phyloP scores from a whole-genome alignment of 2,329 filamentous ascomycete species.

The Beauveria pseudobassiana region DNA sequence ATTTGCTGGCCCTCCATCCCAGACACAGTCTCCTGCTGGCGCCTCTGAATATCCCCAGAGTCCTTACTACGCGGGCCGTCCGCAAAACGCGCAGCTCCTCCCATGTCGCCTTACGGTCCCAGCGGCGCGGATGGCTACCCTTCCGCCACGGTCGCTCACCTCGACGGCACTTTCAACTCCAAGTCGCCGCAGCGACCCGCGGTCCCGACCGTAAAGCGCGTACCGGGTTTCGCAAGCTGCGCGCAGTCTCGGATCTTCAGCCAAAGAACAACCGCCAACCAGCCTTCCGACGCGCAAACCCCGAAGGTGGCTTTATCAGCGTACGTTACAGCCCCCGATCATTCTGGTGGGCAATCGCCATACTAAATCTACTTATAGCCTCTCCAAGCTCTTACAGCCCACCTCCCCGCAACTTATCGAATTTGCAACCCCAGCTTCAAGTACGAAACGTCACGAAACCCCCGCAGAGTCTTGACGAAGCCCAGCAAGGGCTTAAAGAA shows the following conservation, averaged over 20 bases:
- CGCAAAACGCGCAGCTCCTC: conserved; percentile 57
- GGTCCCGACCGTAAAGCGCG: conserved; percentile 49
- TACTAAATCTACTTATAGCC: conserved; percentile 49
- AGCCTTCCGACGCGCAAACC: conserved; percentile 84
- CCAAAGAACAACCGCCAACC: conserved; percentile 83
- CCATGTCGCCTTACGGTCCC: conserved; percentile 58
- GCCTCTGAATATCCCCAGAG: conserved; percentile 53
- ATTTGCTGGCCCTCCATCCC: conserved; percentile 43
- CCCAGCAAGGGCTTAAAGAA: conserved; percentile 98
- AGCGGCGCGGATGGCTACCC: conserved; percentile 65
- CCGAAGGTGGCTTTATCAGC: conserved; percentile 96
- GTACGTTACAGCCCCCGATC: conserved; percentile 42
- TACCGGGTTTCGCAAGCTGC: conserved; percentile 79
- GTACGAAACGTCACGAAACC: conserved; percentile 96
- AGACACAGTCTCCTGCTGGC: conserved; percentile 72
- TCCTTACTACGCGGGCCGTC: conserved; percentile 49
- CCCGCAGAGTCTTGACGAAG: conserved; percentile 90
- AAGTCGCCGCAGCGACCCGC: conserved; percentile 51
- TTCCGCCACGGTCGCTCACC: conserved; percentile 60
- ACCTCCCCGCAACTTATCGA: conserved; percentile 89
- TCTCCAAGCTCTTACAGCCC: conserved; percentile 87
- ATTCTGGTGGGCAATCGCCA: neutral
- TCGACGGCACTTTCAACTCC: conserved; percentile 60
- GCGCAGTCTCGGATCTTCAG: conserved; percentile 64
- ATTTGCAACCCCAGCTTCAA: conserved; percentile 98